phyloP scores from a whole-genome alignment of 164 flowering plant species.

The Piper betle region DNA sequence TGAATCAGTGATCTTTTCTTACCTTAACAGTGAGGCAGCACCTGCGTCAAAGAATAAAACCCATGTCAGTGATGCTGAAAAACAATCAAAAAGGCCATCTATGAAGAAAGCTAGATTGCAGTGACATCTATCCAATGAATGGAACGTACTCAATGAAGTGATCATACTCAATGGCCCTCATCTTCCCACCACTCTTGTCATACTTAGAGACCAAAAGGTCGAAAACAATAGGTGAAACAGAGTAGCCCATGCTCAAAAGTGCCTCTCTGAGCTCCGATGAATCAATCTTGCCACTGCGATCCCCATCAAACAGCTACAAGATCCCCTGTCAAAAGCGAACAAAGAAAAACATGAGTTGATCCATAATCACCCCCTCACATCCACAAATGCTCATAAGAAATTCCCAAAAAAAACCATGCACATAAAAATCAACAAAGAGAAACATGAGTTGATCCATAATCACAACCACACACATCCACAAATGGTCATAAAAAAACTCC shows the following conservation, averaged over 20 bases:
- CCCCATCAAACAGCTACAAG: constrained; percentile 71
- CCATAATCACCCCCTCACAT: too few species aligned
- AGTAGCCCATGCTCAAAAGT: constrained; percentile 62
- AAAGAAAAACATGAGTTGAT: too few species aligned
- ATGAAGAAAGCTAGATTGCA: too few species aligned
- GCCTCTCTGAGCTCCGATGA: constrained; percentile 58
- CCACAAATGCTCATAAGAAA: too few species aligned
- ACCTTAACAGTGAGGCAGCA: constrained; percentile 28
- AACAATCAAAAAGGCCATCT: not conserved
- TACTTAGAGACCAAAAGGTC: constrained; percentile 71
- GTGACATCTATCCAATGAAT: not conserved
- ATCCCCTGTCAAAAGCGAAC: constrained; percentile 27
- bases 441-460: too few species aligned
- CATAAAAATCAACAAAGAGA: too few species aligned
- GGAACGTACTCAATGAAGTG: constrained; percentile 32
- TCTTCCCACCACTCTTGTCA: constrained; percentile 56
- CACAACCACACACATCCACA: too few species aligned
- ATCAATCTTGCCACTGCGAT: constrained; percentile 70
- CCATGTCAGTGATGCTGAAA: too few species aligned
- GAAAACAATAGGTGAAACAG: constrained; percentile 58
- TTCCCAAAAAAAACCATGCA: too few species aligned
- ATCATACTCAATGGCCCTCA: constrained; percentile 69
- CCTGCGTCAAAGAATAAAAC: constrained; percentile 10
- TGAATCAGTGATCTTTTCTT: not conserved
- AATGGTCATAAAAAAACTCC: too few species aligned